Evolutionary conservation across 139 green algal species (phyloP).

Genomic region (Tetradesmus obliquus): DNA sequence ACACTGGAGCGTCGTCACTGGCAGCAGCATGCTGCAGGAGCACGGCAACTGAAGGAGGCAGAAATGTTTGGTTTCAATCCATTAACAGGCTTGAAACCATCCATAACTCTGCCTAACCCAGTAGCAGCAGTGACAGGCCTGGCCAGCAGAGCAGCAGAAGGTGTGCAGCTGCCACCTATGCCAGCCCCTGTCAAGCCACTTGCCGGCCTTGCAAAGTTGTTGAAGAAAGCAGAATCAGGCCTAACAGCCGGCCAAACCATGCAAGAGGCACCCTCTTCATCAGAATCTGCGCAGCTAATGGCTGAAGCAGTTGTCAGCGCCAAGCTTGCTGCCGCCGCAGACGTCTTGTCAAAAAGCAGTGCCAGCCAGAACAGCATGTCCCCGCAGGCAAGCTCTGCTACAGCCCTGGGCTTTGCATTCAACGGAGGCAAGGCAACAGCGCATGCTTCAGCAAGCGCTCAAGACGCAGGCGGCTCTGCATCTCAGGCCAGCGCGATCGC

Average conservation of each 20-base stretch:
- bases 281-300: not conserved
- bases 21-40: not conserved
- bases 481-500: not conserved
- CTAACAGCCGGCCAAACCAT: not conserved
- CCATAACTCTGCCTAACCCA: not conserved
- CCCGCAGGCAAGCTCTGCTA: not conserved
- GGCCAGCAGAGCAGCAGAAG: slow-evolving; percentile 8
- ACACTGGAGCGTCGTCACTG: not conserved
- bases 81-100: not conserved
- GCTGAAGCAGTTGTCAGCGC: not conserved
- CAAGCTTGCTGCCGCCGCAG: not conserved
- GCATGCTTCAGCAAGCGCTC: not conserved
- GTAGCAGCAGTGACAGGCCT: not conserved
- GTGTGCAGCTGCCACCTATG: not conserved
- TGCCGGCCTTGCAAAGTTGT: not conserved
- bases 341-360: not conserved
- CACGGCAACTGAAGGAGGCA: not conserved
- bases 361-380: not conserved
- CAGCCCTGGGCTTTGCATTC: slow-evolving; percentile 5
- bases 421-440: slow-evolving; percentile 29
- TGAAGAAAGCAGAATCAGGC: not conserved
- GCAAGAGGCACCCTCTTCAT: not conserved
- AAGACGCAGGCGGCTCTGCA: not conserved
- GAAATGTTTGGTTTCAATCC: not conserved
- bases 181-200: not conserved